Conservation (phyloP, 2,329 filamentous ascomycete genomes). For the Lanzia echinophila region DNA sequence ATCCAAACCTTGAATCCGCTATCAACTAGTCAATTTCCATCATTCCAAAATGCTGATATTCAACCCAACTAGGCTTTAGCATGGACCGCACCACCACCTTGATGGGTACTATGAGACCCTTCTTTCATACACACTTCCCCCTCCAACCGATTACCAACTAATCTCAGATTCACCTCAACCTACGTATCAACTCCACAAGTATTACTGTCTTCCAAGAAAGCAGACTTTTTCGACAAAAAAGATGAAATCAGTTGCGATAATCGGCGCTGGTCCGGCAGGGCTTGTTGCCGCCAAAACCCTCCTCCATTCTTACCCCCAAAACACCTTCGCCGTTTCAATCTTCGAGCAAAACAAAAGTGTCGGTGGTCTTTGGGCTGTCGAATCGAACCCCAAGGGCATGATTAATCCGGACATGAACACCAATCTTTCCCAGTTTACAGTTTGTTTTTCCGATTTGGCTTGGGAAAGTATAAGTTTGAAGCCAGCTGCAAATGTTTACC, state of each 20-base stretch:
- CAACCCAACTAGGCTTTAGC: no score
- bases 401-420: slow-evolving; percentile 8
- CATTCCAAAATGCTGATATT: no score
- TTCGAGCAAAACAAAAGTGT: slow-evolving; percentile 6
- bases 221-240: no score
- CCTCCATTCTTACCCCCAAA: not conserved
- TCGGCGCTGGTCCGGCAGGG: slow-evolving; percentile 11
- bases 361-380: slow-evolving; percentile 12
- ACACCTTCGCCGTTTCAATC: slow-evolving; percentile 4
- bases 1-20: no score
- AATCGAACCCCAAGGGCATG: slow-evolving; percentile 2
- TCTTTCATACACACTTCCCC: no score
- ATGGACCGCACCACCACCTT: no score
- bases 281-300: slow-evolving; percentile 13
- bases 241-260: slow-evolving; percentile 12
- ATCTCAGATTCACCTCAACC: no score
- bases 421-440: slow-evolving; percentile 13
- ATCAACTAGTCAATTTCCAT: no score
- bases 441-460: slow-evolving; percentile 12
- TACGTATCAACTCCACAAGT: no score
- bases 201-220: no score
- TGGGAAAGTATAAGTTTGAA: slow-evolving; percentile 4
- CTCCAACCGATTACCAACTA: no score
- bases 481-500: not conserved
- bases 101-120: no score